Percentiles rank a stretch among this genome's conserved stretches.
Evolutionary conservation across 805 yeast genomes (phyloP).

Genomic region (Komagataella kurtzmanii): DNA sequence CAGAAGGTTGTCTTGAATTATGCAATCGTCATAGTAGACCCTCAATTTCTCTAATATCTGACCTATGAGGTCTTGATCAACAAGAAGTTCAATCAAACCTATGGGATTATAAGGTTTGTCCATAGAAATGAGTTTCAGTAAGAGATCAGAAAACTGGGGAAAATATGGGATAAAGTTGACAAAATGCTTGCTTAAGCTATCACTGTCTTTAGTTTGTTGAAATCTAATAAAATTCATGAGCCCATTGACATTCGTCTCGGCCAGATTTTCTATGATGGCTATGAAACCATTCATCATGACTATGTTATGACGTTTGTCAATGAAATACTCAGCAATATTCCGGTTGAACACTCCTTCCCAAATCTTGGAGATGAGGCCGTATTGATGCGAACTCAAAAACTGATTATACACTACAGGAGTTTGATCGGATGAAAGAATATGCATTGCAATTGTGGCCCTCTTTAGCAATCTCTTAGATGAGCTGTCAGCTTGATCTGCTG

Average conservation of each 20-base stretch:
- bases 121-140: slow-evolving; percentile 76
- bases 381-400: background rate
- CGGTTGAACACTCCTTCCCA: background rate
- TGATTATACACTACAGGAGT: background rate
- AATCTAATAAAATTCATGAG: slow-evolving; percentile 55
- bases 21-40: slow-evolving; percentile 21
- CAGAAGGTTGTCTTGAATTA: slow-evolving; percentile 26
- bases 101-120: slow-evolving; percentile 84
- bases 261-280: slow-evolving; percentile 72
- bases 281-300: slow-evolving; percentile 36
- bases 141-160: slow-evolving; percentile 81
- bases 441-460: background rate
- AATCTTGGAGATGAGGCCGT: background rate
- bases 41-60: slow-evolving; percentile 57
- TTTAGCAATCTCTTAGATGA: background rate
- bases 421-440: background rate
- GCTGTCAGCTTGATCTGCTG: background rate
- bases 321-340: background rate
- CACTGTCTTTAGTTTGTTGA: slow-evolving; percentile 28
- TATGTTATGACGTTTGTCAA: slow-evolving; percentile 14
- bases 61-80: slow-evolving; percentile 57
- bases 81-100: slow-evolving; percentile 65
- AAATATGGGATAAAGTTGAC: slow-evolving; percentile 64
- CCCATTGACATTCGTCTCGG: slow-evolving; percentile 71
- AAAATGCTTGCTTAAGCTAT: slow-evolving; percentile 53